These are phyloP conservation scores for Aspergillus nomiae DNA, from an alignment of 2,329 filamentous ascomycete species.

Conservation along the genomic window DNA sequence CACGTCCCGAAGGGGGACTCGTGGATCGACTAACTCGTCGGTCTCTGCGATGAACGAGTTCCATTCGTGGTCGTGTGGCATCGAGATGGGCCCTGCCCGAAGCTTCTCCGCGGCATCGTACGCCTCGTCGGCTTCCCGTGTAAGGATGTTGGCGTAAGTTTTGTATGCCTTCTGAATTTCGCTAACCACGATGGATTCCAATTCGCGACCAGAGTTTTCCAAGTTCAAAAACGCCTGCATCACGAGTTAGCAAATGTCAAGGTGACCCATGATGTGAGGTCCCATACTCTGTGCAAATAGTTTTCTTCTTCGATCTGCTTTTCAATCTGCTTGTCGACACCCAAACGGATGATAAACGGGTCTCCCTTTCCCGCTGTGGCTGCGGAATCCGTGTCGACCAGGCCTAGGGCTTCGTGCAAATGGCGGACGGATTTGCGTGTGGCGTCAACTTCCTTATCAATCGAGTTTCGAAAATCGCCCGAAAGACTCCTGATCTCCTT, in stretches of 20 bases:
- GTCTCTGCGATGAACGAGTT: conserved; percentile 76
- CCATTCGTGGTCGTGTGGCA: conserved; percentile 95
- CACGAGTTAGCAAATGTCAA: not conserved
- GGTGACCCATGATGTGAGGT: not conserved
- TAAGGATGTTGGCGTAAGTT: conserved; percentile 86
- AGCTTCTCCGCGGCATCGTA: conserved; percentile 79
- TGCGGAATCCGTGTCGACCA: conserved; percentile 76
- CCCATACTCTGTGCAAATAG: conserved; percentile 83
- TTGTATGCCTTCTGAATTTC: conserved; percentile 99
- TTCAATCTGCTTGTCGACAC: conserved; percentile 87
- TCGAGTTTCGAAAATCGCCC: conserved; percentile 94
- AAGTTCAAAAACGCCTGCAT: conserved; percentile 86
- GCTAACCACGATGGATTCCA: conserved; percentile 93
- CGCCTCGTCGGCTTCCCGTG: conserved; percentile 82
- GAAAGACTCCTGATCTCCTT: conserved; percentile 96
- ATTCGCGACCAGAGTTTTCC: conserved; percentile 88
- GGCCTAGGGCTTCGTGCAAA: conserved; percentile 78
- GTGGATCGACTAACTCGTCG: conserved; percentile 84
- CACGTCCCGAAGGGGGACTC: conserved; percentile 72
- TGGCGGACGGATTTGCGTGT: conserved; percentile 78
- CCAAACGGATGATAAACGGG: conserved; percentile 82
- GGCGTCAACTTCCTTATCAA: conserved; percentile 89
- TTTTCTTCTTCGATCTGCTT: conserved; percentile 96
- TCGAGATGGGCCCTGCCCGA: conserved; percentile 80
- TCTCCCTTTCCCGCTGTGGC: conserved; percentile 82